Base-by-base conservation (phyloP, 2,329 filamentous ascomycete species). In the Elsinoe necatrix region DNA sequence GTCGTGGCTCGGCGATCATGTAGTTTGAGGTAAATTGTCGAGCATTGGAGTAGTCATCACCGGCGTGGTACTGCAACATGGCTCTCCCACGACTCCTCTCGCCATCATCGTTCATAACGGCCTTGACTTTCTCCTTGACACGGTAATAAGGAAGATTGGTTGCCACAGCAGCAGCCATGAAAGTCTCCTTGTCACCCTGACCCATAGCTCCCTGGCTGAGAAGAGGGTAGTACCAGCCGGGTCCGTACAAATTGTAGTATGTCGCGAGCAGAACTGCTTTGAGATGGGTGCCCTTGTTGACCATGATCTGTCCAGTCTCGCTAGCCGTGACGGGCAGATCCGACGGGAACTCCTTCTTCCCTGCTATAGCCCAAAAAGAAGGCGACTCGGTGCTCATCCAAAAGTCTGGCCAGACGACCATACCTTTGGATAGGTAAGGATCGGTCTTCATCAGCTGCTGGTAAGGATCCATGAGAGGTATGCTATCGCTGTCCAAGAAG, bases 181-280 rank as follows among this genome's bases (percentile, higher is more conserved):
- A 78, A 0, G 75, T 77, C 61, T 78, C 76, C 61, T 78, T 78
- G 64, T 78, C 76, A 14, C 76, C 76, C 63, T 77, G 69, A 9
- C 76, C 76, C 0, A 72, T 66, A 6, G 71, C 75, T 31, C 75
- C 75, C 62, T 77, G 75, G 3, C 70, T 73, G 7, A 76, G 66
- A 0, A 78, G 63, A 0, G 70, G 68, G 58, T 77, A 78, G 61
- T 75, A 78, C 54, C 70, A 69, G 0, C 66, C 61, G 3, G 75
- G 73, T 1, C 74, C 74, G 64, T 72, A 76, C 45, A 71, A 67
- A 61, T 77, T 79, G 64, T 79, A 79, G 62, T 78, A 79, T 1
- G 71, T 67, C 3, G 73, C 69, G 3, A 78, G 66, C n/a, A 77
- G 65, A 1, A 79, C 67, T 1, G 72, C 71, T 35, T 67, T 66